These are phyloP conservation scores for Podila horticola DNA, from an alignment of 192 early-diverging fungal species.

Conservation along the genomic window DNA sequence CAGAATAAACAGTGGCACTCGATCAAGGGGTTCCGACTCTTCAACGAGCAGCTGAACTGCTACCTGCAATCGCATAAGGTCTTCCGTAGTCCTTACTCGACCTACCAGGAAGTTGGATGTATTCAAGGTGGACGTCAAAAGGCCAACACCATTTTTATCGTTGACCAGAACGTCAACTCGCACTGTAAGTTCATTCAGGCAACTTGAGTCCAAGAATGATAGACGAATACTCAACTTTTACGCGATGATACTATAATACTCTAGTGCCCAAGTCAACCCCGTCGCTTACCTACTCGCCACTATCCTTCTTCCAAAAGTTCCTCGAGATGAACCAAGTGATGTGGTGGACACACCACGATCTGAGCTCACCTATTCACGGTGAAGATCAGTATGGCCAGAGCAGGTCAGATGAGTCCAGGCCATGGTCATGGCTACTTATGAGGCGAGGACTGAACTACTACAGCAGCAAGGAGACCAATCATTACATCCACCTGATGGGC, in stretches of 20 bases:
- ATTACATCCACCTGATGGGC: slow-evolving; percentile 88
- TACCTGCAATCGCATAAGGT: slow-evolving; percentile 43
- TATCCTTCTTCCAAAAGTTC: slow-evolving; percentile 87
- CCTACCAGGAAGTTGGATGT: slow-evolving; percentile 46
- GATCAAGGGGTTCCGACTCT: slow-evolving; percentile 48
- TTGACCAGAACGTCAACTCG: slow-evolving; percentile 40
- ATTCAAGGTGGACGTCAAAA: slow-evolving; percentile 35
- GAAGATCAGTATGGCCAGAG: slow-evolving; percentile 57
- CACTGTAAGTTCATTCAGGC: slow-evolving; percentile 21
- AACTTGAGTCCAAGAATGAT: no score
- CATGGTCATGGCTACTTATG: slow-evolving; percentile 89
- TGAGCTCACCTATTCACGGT: slow-evolving; percentile 77
- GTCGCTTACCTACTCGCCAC: slow-evolving; percentile 65
- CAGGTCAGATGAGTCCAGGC: slow-evolving; percentile 85
- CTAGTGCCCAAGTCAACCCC: slow-evolving; percentile 61
- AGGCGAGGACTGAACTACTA: slow-evolving; percentile 89
- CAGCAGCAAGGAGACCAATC: slow-evolving; percentile 68
- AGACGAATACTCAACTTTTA: no score
- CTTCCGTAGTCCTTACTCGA: slow-evolving; percentile 34
- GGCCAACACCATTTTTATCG: slow-evolving; percentile 42
- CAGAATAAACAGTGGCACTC: slow-evolving; percentile 45
- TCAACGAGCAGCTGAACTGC: slow-evolving; percentile 32
- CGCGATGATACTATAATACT: no score
- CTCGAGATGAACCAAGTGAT: slow-evolving; percentile 88
- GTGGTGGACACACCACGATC: slow-evolving; percentile 86